Evolutionary conservation across 2,329 filamentous ascomycete species (phyloP), one percentile per base, ranked within the genome.

Genomic region (Clarireedia homoeocarpa): DNA sequence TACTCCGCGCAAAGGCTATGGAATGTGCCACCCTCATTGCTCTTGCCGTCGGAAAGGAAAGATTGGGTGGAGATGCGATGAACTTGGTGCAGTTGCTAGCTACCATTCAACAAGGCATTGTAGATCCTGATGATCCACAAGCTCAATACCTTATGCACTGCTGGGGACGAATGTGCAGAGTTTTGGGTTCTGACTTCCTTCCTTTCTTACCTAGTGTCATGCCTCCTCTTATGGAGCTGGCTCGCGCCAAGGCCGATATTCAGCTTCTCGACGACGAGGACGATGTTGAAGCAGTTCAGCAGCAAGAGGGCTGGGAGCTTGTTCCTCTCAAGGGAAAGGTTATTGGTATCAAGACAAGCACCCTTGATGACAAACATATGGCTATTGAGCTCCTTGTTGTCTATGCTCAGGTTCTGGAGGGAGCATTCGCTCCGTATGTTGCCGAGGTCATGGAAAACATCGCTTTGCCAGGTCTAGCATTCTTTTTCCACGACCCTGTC

Each of bases 401-500:
- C 60, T 99, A 99, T 69, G 92, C 94, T 1, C 91, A 96, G 70
- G 91, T 96, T 26, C 80, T 99, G n/a, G 90, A 96, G 70, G 90
- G 81, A 23, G 83, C 88, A 30, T 99, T 99, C 69, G 91, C 94
- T 53, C 89, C 89, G 1, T 97, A 95, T 63, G 92, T 96, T 52
- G 79, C 85, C 46, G 86, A 95, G 58, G 95, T 96, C 57, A 94
- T 97, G 88, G 90, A 96, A 71, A 94, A 94, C 74, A 95, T 99
- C 69, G 92, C 91, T 2, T 77, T 99, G 23, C 92, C 94, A 6
- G 91, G 94, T 20, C 80, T 99, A 48, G 89, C 91, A 3, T 99
- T 99, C 79, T 99, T 97, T 79, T 99, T 99, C 83, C 94, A 99
- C 72, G 94, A 99, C 69, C 92, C 94, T 0, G 94, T 97, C 56